These are phyloP conservation scores for Pachyrhizus erosus DNA, from an alignment of 306 rosid genomes.

Conservation along the genomic window DNA sequence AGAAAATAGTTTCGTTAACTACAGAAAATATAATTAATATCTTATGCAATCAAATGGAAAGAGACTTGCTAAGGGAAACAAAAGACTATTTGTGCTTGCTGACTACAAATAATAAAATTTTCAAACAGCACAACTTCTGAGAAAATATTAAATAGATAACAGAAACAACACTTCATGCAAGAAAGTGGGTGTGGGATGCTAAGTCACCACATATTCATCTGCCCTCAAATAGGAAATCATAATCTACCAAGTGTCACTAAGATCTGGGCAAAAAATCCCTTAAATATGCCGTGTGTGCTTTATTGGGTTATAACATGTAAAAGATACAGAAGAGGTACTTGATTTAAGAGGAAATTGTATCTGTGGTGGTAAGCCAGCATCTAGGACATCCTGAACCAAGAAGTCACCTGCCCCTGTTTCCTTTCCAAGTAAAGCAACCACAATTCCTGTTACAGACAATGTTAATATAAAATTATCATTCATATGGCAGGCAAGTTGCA, in stretches of 20 bases:
- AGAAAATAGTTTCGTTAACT: constrained; percentile 17
- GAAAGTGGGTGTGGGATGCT: constrained; percentile 26
- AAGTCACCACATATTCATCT: constrained; percentile 31
- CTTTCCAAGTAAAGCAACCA: constrained; percentile 85
- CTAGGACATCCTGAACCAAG: constrained; percentile 80
- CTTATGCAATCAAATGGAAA: not conserved
- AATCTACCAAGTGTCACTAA: constrained; percentile 12
- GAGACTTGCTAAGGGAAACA: constrained; percentile 7
- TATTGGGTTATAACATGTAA: constrained; percentile 39
- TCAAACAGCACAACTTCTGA: constrained; percentile 27
- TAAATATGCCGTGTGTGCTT: constrained; percentile 10
- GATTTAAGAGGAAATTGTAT: constrained; percentile 71
- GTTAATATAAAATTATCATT: constrained; percentile 42
- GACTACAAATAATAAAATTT: not conserved
- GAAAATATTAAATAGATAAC: constrained; percentile 19
- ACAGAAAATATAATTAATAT: not conserved
- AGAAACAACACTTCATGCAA: constrained; percentile 25
- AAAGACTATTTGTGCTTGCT: not conserved
- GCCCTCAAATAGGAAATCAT: not conserved
- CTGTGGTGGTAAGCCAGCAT: constrained; percentile 94
- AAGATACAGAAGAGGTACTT: constrained; percentile 53
- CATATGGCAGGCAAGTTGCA: constrained; percentile 9
- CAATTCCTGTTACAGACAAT: constrained; percentile 60
- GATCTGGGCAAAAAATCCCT: not conserved
- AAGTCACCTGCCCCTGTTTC: constrained; percentile 78